These are phyloP conservation scores for Apiospora phragmitis DNA, from an alignment of 2,329 filamentous ascomycete genomes.

Conservation along the genomic window DNA sequence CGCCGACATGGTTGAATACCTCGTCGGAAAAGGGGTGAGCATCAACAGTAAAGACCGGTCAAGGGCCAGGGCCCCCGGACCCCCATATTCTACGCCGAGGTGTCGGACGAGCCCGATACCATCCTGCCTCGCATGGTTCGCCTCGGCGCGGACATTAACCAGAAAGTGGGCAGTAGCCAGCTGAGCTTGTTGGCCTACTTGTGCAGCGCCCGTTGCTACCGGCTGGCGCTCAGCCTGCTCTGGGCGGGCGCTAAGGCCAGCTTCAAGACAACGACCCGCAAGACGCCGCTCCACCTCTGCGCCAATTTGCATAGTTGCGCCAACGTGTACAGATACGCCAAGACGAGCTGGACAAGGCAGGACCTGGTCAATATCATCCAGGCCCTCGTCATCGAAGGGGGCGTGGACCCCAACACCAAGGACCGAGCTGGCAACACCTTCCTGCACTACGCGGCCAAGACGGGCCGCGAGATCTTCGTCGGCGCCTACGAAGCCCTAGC, in stretches of 20 bases:
- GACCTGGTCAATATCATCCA: not conserved
- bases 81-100: not conserved
- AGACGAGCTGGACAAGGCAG: not conserved
- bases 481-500: not conserved
- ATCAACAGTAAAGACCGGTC: not conserved
- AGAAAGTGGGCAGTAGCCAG: not conserved
- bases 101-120: not conserved
- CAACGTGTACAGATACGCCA: not conserved
- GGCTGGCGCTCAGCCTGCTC: not conserved
- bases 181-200: not conserved
- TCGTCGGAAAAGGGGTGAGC: not conserved
- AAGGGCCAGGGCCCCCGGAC: not conserved
- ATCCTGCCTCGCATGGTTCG: not conserved
- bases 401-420: not conserved
- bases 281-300: not conserved
- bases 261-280: not conserved
- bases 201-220: not conserved
- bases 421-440: not conserved
- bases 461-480: not conserved
- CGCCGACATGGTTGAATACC: not conserved
- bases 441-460: not conserved
- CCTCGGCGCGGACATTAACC: not conserved
- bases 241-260: not conserved
- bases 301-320: not conserved
- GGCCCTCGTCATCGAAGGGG: not conserved